Conservation (phyloP, 129 eudicot genomes). For the Helianthus tuberosus region DNA sequence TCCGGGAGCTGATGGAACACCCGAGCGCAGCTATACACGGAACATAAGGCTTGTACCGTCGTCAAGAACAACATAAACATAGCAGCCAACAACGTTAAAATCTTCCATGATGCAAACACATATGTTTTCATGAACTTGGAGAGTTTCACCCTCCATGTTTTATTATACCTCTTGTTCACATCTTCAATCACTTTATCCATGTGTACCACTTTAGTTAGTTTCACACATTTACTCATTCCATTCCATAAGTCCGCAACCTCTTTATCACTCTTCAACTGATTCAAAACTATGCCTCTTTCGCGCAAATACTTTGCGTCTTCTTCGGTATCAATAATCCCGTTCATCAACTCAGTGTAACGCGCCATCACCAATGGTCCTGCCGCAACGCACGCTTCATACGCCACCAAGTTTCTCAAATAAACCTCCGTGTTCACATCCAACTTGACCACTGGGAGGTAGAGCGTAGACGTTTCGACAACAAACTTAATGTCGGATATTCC, state of each 20-base stretch:
- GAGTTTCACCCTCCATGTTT: slow-evolving; percentile 55
- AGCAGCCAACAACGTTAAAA: slow-evolving; percentile 48
- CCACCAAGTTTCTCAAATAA: slow-evolving; percentile 56
- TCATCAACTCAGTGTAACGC: slow-evolving; percentile 69
- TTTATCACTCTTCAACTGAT: slow-evolving; percentile 58
- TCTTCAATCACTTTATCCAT: slow-evolving; percentile 65
- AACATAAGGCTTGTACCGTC: slow-evolving; percentile 49
- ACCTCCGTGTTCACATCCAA: slow-evolving; percentile 54
- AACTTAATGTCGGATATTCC: slow-evolving; percentile 45
- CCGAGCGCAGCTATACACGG: slow-evolving; percentile 42
- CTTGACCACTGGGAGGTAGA: slow-evolving; percentile 47
- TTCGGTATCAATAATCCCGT: slow-evolving; percentile 69
- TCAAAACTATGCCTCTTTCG: slow-evolving; percentile 49
- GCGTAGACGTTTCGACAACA: slow-evolving; percentile 25
- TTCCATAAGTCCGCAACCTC: slow-evolving; percentile 74
- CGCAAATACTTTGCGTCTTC: slow-evolving; percentile 53
- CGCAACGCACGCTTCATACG: slow-evolving; percentile 59
- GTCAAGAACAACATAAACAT: slow-evolving; percentile 45
- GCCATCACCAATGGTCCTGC: slow-evolving; percentile 53
- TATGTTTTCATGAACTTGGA: slow-evolving; percentile 40
- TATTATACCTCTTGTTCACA: slow-evolving; percentile 52
- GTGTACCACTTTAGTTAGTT: slow-evolving; percentile 52
- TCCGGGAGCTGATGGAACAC: slow-evolving; percentile 28
- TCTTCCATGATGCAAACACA: slow-evolving; percentile 61
- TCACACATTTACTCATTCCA: slow-evolving; percentile 66